Evolutionary conservation across 805 yeast genomes (phyloP).

Genomic region (Candida jianshihensis): DNA sequence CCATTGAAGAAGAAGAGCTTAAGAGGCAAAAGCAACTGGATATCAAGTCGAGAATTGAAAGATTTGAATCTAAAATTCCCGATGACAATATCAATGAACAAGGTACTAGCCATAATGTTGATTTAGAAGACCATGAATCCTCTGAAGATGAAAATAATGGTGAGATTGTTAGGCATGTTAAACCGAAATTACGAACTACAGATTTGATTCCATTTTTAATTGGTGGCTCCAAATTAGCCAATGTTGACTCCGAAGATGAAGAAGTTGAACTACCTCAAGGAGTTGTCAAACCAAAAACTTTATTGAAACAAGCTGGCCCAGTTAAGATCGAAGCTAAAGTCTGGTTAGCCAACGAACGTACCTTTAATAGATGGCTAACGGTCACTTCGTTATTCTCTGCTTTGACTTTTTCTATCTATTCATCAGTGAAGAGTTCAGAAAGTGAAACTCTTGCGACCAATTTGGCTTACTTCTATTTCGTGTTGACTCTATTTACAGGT

Average conservation of each 20-base stretch:
- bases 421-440: constrained; percentile 62
- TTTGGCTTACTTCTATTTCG: constrained; percentile 77
- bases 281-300: constrained; percentile 70
- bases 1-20: constrained; percentile 58
- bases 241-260: constrained; percentile 79
- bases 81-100: constrained; percentile 17
- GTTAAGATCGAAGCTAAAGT: constrained; percentile 95
- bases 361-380: constrained; percentile 92
- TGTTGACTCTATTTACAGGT: constrained; percentile 74
- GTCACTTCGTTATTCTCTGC: constrained; percentile 81
- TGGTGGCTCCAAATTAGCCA: constrained; percentile 39
- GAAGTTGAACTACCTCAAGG: constrained; percentile 86
- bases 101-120: constrained; percentile 48
- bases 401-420: constrained; percentile 76
- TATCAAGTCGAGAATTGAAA: constrained; percentile 30
- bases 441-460: constrained; percentile 55
- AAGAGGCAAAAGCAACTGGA: constrained; percentile 42
- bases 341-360: constrained; percentile 97
- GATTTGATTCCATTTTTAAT: constrained; percentile 30
- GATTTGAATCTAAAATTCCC: constrained; percentile 13
- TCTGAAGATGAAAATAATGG: constrained; percentile 30
- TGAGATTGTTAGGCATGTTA: constrained; percentile 20
- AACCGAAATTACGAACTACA: constrained; percentile 18
- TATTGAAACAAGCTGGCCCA: constrained; percentile 85
- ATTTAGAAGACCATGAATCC: constrained; percentile 53